phyloP scores from a whole-genome alignment of 2,329 filamentous ascomycete genomes.

The Verticillium isaacii region DNA sequence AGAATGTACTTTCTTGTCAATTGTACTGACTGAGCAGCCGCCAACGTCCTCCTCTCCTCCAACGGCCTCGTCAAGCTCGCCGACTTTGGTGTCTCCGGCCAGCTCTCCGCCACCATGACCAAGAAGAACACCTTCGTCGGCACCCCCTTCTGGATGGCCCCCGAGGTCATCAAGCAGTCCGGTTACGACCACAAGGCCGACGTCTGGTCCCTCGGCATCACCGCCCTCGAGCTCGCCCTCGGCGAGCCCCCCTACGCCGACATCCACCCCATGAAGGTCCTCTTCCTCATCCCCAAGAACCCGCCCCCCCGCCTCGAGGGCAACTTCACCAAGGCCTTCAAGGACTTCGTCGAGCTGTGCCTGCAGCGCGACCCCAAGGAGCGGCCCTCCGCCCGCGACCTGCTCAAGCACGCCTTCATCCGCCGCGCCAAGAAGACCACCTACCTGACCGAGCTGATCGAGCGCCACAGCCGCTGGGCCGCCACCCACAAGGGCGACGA shows the following conservation, averaged over 20 bases:
- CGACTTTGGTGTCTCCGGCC: slow-evolving; percentile 95
- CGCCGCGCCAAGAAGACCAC: slow-evolving; percentile 89
- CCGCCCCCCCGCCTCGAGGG: slow-evolving; percentile 76
- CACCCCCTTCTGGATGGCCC: slow-evolving; percentile 99
- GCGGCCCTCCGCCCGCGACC: slow-evolving; percentile 77
- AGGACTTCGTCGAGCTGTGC: slow-evolving; percentile 80
- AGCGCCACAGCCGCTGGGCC: slow-evolving; percentile 82
- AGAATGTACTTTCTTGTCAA: no score
- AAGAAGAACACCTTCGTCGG: slow-evolving; percentile 99
- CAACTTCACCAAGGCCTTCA: slow-evolving; percentile 77
- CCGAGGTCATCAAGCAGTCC: slow-evolving; percentile 97
- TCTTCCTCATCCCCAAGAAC: slow-evolving; percentile 96
- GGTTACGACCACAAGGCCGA: slow-evolving; percentile 98
- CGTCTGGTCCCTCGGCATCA: slow-evolving; percentile 96
- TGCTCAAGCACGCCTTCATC: slow-evolving; percentile 87
- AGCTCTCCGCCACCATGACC: slow-evolving; percentile 96
- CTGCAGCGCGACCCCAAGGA: slow-evolving; percentile 86
- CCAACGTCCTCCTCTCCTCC: slow-evolving; percentile 83
- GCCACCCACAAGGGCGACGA: slow-evolving; percentile 70
- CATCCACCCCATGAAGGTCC: slow-evolving; percentile 97
- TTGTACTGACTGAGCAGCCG: slow-evolving; percentile 49
- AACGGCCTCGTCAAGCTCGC: slow-evolving; percentile 96
- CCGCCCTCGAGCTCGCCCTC: slow-evolving; percentile 83
- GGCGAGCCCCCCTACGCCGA: slow-evolving; percentile 94
- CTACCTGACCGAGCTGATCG: slow-evolving; percentile 94